phyloP scores from a whole-genome alignment of 2,329 filamentous ascomycete genomes.

The Penicillium decumbens region DNA sequence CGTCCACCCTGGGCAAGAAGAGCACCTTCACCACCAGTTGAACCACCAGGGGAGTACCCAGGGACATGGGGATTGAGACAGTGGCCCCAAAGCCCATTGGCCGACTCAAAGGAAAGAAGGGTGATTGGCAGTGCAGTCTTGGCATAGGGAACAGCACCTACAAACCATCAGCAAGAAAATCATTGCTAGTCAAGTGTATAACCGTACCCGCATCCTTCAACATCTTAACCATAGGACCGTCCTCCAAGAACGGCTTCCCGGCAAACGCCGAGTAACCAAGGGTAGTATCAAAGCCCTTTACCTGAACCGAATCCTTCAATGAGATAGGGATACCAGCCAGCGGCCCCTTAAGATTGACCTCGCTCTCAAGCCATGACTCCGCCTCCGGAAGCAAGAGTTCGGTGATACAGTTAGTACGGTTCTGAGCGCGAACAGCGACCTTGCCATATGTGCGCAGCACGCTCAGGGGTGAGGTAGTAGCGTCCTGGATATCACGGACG shows the following conservation, averaged over 20 bases:
- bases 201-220: conserved; percentile 69
- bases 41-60: conserved; percentile 84
- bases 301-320: conserved; percentile 71
- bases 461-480: conserved; percentile 60
- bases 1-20: conserved; percentile 74
- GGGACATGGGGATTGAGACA: conserved; percentile 76
- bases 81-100: conserved; percentile 74
- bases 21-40: conserved; percentile 78
- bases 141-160: conserved; percentile 78
- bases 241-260: conserved; percentile 60
- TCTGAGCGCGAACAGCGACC: conserved; percentile 75
- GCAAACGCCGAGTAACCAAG: conserved; percentile 74
- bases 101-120: conserved; percentile 78
- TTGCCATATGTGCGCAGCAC: conserved; percentile 85
- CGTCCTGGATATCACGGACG: conserved; percentile 71
- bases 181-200: background rate
- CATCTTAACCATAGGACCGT: conserved; percentile 69
- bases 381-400: conserved; percentile 77
- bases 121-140: conserved; percentile 90
- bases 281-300: conserved; percentile 75
- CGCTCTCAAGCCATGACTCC: conserved; percentile 62
- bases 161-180: conserved; percentile 4
- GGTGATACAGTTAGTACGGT: conserved; percentile 83
- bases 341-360: conserved; percentile 70
- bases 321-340: conserved; percentile 83